Conservation (phyloP, 2,329 filamentous ascomycete genomes). For the Lecanoromycetidae sp. region DNA sequence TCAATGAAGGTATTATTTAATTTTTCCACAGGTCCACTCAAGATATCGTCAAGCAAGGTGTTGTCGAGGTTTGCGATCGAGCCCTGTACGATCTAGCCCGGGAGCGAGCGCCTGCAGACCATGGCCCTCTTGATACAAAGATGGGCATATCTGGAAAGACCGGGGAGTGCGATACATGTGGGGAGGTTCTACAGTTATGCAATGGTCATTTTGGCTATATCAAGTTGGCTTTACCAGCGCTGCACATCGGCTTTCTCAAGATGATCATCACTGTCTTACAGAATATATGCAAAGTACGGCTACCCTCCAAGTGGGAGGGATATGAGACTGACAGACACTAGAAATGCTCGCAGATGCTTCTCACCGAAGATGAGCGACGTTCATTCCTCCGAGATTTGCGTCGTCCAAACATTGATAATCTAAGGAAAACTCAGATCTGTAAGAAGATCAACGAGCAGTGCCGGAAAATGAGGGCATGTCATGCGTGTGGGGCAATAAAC, state of each 20-base stretch:
- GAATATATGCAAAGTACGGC: slow-evolving; percentile 71
- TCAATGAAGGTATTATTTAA: slow-evolving; percentile 7
- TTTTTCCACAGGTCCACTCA: slow-evolving; percentile 57
- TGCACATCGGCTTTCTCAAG: slow-evolving; percentile 92
- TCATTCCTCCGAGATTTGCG: slow-evolving; percentile 69
- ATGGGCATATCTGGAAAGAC: slow-evolving; percentile 82
- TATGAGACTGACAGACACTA: slow-evolving; percentile 22
- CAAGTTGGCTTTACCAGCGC: slow-evolving; percentile 76
- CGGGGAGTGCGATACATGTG: slow-evolving; percentile 69
- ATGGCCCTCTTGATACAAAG: slow-evolving; percentile 79
- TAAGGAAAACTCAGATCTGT: slow-evolving; percentile 68
- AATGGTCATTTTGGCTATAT: slow-evolving; percentile 95
- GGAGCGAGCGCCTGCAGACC: slow-evolving; percentile 59
- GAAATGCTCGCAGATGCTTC: slow-evolving; percentile 71
- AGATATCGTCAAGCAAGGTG: slow-evolving; percentile 89
- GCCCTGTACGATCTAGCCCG: slow-evolving; percentile 84
- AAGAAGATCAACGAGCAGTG: slow-evolving; percentile 86
- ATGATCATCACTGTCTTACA: slow-evolving; percentile 86
- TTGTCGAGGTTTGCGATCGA: slow-evolving; percentile 87
- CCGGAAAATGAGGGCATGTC: slow-evolving; percentile 72
- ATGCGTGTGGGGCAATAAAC: slow-evolving; percentile 69
- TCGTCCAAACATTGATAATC: slow-evolving; percentile 70
- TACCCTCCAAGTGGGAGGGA: background rate
- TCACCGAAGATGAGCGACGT: slow-evolving; percentile 68
- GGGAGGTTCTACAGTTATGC: slow-evolving; percentile 67